These are phyloP conservation scores for Colletotrichum orbiculare DNA, from an alignment of 2,329 filamentous ascomycete species.

Conservation along the genomic window DNA sequence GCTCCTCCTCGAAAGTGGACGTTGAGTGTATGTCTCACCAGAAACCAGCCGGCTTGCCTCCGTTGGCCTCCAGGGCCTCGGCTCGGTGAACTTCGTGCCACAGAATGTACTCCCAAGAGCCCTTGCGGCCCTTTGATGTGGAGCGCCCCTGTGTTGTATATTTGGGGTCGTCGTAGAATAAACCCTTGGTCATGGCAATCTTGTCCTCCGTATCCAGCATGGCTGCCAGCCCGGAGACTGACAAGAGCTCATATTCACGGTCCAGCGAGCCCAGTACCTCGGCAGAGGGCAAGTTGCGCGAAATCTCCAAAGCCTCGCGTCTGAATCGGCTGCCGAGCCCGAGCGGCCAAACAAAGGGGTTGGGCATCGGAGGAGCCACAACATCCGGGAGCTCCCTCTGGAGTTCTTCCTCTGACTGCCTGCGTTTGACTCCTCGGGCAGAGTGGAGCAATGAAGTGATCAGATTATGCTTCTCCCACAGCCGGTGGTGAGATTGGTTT, in stretches of 20 bases:
- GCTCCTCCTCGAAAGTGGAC: too few species aligned
- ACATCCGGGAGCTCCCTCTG: not conserved
- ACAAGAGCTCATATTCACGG: not conserved
- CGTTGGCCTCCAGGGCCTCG: not conserved
- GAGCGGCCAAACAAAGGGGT: slow-evolving; percentile 8
- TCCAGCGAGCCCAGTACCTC: not conserved
- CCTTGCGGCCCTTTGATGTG: not conserved
- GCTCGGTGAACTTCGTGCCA: not conserved
- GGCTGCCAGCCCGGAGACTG: slow-evolving; percentile 4
- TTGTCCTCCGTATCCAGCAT: not conserved
- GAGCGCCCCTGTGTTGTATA: not conserved
- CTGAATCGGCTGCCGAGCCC: not conserved
- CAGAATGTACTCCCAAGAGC: slow-evolving; percentile 14
- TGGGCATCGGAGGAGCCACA: slow-evolving; percentile 7
- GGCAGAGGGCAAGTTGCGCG: not conserved
- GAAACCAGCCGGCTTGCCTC: slow-evolving; percentile 1
- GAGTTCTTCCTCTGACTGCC: not conserved
- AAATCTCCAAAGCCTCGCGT: not conserved
- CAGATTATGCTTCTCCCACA: slow-evolving; percentile 9
- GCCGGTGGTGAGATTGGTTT: slow-evolving; percentile 7
- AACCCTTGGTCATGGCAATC: not conserved
- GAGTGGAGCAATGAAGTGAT: not conserved
- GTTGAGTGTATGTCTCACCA: slow-evolving; percentile 4
- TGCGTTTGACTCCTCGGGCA: not conserved
- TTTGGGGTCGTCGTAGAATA: slow-evolving; percentile 1